Conservation (phyloP, 345 rosid genomes). For the Cardiospermum halicacabum region DNA sequence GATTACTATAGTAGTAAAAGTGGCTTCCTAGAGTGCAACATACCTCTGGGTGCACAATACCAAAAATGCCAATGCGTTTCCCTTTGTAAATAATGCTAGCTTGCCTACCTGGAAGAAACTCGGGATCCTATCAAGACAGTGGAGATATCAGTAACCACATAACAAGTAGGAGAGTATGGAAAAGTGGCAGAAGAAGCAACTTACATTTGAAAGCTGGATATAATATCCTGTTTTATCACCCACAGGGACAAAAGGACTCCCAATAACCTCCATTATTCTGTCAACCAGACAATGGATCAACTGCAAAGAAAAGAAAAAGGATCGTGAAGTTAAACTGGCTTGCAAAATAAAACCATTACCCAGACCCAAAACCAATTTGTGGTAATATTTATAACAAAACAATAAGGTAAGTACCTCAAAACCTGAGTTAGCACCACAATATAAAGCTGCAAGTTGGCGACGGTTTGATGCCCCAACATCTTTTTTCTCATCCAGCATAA, state of each 20-base stretch:
- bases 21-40: neutral
- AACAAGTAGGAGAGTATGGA: neutral
- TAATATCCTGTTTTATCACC: conserved; percentile 57
- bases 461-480: conserved; percentile 81
- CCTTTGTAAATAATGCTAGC: conserved; percentile 78
- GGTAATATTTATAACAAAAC: neutral
- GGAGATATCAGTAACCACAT: neutral
- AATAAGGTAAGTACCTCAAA: conserved; percentile 63
- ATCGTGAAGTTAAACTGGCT: neutral
- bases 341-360: neutral
- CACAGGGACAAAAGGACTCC: conserved; percentile 51
- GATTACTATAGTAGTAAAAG: too few species aligned
- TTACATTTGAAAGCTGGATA: conserved; percentile 59
- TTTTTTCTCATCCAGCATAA: conserved; percentile 51
- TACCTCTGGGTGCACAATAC: conserved; percentile 92
- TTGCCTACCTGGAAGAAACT: conserved; percentile 77
- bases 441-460: conserved; percentile 67
- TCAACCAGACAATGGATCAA: conserved; percentile 83
- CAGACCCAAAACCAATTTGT: neutral
- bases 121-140: conserved; percentile 52
- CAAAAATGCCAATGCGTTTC: conserved; percentile 64
- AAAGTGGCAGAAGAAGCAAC: conserved; percentile 17
- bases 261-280: conserved; percentile 88
- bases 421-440: conserved; percentile 91
- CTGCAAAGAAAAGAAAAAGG: conserved; percentile 38